Percentiles rank a stretch among this genome's conserved stretches.
phyloP scores from a whole-genome alignment of 2,329 filamentous ascomycete genomes.

The Xylaria sp. region DNA sequence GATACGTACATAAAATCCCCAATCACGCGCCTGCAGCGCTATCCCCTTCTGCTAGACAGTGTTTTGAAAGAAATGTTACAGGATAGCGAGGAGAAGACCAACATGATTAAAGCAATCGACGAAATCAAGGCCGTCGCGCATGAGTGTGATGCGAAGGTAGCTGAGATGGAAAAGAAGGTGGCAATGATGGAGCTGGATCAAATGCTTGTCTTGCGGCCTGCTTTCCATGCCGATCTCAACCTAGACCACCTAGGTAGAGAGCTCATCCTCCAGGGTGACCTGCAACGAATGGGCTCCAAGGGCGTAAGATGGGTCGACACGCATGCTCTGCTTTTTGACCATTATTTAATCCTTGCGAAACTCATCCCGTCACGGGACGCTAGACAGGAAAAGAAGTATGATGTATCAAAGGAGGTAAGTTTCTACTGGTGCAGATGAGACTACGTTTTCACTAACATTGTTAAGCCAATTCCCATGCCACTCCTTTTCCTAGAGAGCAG shows the following conservation, averaged over 20 bases:
- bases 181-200: slow-evolving; percentile 84
- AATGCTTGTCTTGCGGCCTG: slow-evolving; percentile 86
- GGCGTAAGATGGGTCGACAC: slow-evolving; percentile 95
- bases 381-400: slow-evolving; percentile 83
- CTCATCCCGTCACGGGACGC: slow-evolving; percentile 75
- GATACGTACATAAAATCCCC: slow-evolving; percentile 94
- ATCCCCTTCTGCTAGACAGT: slow-evolving; percentile 83
- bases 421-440: slow-evolving; percentile 18
- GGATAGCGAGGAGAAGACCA: slow-evolving; percentile 90
- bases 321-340: slow-evolving; percentile 92
- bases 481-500: slow-evolving; percentile 91
- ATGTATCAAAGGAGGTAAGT: slow-evolving; percentile 87
- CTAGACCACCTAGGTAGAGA: slow-evolving; percentile 93
- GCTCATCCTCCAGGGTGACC: slow-evolving; percentile 86
- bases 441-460: slow-evolving; percentile 45
- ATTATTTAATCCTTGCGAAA: slow-evolving; percentile 95
- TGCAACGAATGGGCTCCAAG: slow-evolving; percentile 88
- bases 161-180: slow-evolving; percentile 91
- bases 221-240: slow-evolving; percentile 90
- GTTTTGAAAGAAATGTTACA: slow-evolving; percentile 85
- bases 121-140: slow-evolving; percentile 90
- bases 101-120: slow-evolving; percentile 83
- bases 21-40: slow-evolving; percentile 91
- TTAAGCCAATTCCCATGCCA: slow-evolving; percentile 91
- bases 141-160: slow-evolving; percentile 92